Base-by-base conservation (phyloP, 495 filamentous ascomycete species). In the Aspergillus haitiensis region DNA sequence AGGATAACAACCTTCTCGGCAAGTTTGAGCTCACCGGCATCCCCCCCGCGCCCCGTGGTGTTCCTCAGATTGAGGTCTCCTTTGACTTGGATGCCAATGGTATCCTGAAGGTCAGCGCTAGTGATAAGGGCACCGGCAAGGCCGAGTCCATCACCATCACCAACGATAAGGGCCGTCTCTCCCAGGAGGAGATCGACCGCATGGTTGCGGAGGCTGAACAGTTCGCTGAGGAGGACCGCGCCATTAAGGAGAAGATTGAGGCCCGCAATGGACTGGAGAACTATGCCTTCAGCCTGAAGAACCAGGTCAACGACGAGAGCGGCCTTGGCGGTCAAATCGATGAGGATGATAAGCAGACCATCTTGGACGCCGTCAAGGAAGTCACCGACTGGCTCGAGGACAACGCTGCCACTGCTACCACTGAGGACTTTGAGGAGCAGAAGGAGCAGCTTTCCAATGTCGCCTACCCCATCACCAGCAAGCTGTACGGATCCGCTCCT, bases 211-310 rank as follows among this genome's bases (percentile, higher is more conserved):
- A 98, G 79, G 93, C 93, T 45, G 95, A 98, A 86, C 89, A 98
- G 79, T 98, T 91, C 72, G 93, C 93, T 73, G 95, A 95, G 76
- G 94, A 99, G 80, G 94, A 99, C 84, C 96, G 97, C 84, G 93
- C 93, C 55, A 94, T 92, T 69, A 88, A 92, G 71, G 88, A 87
- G 77, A 91, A 92, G 76, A 96, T 98, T 68, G 87, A 92, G 79
- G 91, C 94, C 69, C 87, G 95, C 74, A 98, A 98, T 79, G 88
- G 88, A 61, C 89, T 98, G 61, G 91, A 96, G 85, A 94, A 94
- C 84, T 96, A 96, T 71, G 91, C 90, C 59, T 96, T 97, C 88
- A 90, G 83, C 83, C 80, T 99, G 68, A 98, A 98, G 88, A 97
- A 97, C 87, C 94, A 98, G 82, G 90, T 91, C 78, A 92, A 93